Evolutionary conservation across 176 grass and related monocot genomes (phyloP).

Genomic region (Lolium perenne): DNA sequence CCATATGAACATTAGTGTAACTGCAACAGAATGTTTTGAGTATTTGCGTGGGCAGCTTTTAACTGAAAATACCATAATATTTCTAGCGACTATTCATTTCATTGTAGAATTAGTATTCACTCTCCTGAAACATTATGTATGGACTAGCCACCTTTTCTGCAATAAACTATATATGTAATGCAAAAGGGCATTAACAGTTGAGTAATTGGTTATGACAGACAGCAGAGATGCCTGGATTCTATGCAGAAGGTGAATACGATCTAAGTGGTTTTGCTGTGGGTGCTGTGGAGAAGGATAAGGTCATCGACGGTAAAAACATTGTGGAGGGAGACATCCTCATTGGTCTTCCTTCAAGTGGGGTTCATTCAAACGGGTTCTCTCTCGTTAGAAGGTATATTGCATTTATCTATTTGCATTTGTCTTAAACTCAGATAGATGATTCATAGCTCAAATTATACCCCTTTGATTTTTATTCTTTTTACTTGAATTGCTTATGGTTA

Average conservation of each 20-base stretch:
- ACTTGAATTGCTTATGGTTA: neutral
- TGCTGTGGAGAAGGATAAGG: slow-evolving; percentile 70
- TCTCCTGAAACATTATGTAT: neutral
- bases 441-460: neutral
- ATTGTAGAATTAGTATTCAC: neutral
- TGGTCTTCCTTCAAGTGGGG: slow-evolving; percentile 93
- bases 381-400: slow-evolving; percentile 83
- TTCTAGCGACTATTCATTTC: neutral
- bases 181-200: neutral
- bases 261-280: slow-evolving; percentile 89
- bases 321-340: slow-evolving; percentile 84
- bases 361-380: slow-evolving; percentile 97
- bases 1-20: neutral
- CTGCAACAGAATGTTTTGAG: neutral
- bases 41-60: neutral
- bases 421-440: slow-evolving; percentile 4
- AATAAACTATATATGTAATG: neutral
- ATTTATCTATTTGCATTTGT: slow-evolving; percentile 1
- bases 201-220: slow-evolving; percentile 55
- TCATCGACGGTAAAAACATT: slow-evolving; percentile 91
- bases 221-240: slow-evolving; percentile 98
- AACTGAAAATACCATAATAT: neutral
- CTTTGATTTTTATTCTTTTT: neutral
- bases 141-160: neutral
- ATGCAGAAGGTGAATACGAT: slow-evolving; percentile 86